Evolutionary conservation across 2,329 filamentous ascomycete genomes (phyloP).

Genomic region (Paecilomyces sp.): DNA sequence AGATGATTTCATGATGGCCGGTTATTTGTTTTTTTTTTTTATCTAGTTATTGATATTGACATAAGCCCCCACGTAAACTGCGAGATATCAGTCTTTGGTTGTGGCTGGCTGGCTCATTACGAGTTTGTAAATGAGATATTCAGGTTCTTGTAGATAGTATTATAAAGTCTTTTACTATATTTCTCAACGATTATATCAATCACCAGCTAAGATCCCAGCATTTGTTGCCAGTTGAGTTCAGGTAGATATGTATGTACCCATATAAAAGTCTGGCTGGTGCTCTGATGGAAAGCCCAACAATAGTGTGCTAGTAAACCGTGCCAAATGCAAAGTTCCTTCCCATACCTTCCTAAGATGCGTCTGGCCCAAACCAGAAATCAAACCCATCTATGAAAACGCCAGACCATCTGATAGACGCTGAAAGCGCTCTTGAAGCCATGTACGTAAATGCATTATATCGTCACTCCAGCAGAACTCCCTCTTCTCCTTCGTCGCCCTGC

Average conservation of each 20-base stretch:
- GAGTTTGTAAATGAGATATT: too few relatives aligned
- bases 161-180: too few relatives aligned
- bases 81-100: too few relatives aligned
- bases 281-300: background rate
- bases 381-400: background rate
- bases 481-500: slow-evolving; percentile 24
- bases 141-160: too few relatives aligned
- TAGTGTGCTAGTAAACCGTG: background rate
- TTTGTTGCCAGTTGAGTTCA: background rate
- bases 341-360: background rate
- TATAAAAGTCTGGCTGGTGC: background rate
- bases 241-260: background rate
- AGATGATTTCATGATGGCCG: background rate
- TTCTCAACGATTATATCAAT: too few relatives aligned
- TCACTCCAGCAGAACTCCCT: background rate
- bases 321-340: background rate
- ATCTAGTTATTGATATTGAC: too few relatives aligned
- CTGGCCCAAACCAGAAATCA: background rate
- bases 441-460: background rate
- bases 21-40: background rate
- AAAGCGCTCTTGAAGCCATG: background rate
- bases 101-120: too few relatives aligned
- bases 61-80: too few relatives aligned
- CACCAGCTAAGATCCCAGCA: too few relatives aligned
- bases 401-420: background rate